Percentiles rank a stretch among this genome's conserved stretches.
Evolutionary conservation across 2,329 filamentous ascomycete species (phyloP).

Genomic region (Neonectria ditissima): DNA sequence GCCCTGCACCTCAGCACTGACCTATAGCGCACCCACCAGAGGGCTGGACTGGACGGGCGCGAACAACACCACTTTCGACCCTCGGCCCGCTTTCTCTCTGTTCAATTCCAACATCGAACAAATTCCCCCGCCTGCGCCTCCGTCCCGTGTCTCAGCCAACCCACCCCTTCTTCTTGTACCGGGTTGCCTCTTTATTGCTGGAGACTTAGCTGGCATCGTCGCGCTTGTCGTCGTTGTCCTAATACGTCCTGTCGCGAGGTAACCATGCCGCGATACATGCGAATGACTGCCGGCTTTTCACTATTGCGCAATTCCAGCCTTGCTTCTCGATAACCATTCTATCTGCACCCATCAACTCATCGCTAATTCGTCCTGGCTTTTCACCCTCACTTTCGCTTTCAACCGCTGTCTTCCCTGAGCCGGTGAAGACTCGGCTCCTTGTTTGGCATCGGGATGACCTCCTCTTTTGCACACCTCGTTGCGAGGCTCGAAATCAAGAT

Average conservation of each 20-base stretch:
- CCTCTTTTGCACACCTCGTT: slow-evolving; percentile 28
- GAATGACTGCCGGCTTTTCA: not conserved
- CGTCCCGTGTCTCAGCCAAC: no score
- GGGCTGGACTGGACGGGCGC: not conserved
- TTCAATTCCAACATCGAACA: slow-evolving; percentile 24
- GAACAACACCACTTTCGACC: slow-evolving; percentile 4
- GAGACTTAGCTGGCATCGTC: not conserved
- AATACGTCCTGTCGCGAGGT: slow-evolving; percentile 23
- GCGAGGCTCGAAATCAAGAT: slow-evolving; percentile 31
- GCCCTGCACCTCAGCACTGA: no score
- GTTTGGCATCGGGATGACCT: slow-evolving; percentile 24
- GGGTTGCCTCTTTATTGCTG: not conserved
- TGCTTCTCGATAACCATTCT: slow-evolving; percentile 11
- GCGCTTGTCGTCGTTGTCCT: not conserved
- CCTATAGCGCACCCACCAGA: not conserved
- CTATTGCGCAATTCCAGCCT: not conserved
- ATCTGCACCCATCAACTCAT: slow-evolving; percentile 3
- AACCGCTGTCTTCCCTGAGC: not conserved
- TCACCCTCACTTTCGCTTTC: not conserved
- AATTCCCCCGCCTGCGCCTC: slow-evolving; percentile 2
- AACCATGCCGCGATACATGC: slow-evolving; percentile 29
- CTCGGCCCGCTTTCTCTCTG: not conserved
- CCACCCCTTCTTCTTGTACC: no score
- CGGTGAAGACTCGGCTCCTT: not conserved
- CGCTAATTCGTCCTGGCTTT: slow-evolving; percentile 1